Conservation (phyloP, 2,329 filamentous ascomycete genomes). For the Fulvia fulva region DNA sequence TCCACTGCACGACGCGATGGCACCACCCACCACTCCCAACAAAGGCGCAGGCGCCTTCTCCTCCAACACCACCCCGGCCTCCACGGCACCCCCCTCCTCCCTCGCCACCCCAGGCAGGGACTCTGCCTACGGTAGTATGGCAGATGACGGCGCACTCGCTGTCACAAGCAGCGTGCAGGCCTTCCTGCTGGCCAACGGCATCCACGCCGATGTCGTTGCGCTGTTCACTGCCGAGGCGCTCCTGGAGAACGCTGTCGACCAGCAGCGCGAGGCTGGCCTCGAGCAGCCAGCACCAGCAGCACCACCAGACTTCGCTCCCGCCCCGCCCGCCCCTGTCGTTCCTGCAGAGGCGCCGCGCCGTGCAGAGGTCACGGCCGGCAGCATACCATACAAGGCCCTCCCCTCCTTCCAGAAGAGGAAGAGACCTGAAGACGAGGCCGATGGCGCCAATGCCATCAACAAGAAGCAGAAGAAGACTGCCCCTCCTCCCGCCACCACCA, state of each 20-base stretch:
- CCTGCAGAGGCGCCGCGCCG: not conserved
- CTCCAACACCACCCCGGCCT: not conserved
- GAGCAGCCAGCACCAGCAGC: not conserved
- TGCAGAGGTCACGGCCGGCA: not conserved
- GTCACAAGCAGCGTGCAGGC: not conserved
- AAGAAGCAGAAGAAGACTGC: not conserved
- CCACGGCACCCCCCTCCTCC: not conserved
- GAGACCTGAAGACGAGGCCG: not conserved
- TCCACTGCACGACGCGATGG: not conserved
- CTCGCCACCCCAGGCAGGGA: not conserved
- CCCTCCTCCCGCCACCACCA: not conserved
- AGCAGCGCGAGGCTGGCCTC: not conserved
- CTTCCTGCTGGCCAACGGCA: not conserved
- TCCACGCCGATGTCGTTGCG: not conserved
- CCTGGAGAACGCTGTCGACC: not conserved
- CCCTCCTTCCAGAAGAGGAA: not conserved
- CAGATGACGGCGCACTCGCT: not conserved
- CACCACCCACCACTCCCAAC: not conserved
- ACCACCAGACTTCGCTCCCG: not conserved
- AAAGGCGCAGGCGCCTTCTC: not conserved
- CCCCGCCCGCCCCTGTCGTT: not conserved
- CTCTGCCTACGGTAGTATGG: not conserved
- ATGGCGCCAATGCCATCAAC: not conserved
- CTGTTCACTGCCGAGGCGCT: constrained; percentile 1
- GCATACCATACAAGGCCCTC: not conserved